Base-by-base conservation (phyloP, 768 basidiomycete species). In the Daedaleopsis nitida region DNA sequence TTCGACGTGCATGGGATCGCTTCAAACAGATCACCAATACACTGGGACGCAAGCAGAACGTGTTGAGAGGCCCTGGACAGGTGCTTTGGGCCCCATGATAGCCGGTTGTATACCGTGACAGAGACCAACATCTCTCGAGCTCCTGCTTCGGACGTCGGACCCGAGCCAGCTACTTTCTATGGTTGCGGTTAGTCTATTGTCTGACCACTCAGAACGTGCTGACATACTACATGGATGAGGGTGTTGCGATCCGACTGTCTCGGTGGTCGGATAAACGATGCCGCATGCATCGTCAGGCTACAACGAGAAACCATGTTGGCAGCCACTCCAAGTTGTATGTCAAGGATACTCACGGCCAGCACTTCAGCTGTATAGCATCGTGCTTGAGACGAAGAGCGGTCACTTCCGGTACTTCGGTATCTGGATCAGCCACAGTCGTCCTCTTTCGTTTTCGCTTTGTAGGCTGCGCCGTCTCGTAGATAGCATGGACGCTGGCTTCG, bases 61-160 rank as follows among this genome's bases (percentile, higher is more conserved):
- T 92, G 89, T 66, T 87, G 87, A 10, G 91, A 92, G 58, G 80
- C 74, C 39, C 88, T 87, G 50, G 77, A 77, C 12, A 88, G 75
- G 54, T 82, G 80, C 54, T 83, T 84, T 55, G 82, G 82, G 21
- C 82, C 78, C 86, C 88, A 91, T 21, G 81, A 67, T 24, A 87
- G 75, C 57, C 81, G 84, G 64, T 81, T 82, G 69, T 90, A 80
- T 9, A 90, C 74, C 3, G 88, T 83, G 34, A 89, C 67, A 34
- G 80, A 84, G 32, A 92, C 69, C 13, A 92, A 67, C 0, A 81
- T 85, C 44, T 86, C 73, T 45, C 62, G 48, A 11, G 52, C 52
- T 11, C 35, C 21, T 43, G 44, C 62, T 37, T 14, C 62, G 35
- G 17, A 49, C 52, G 27, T 35, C 50, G n/a, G 45, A 34, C 52